Evolutionary conservation across 192 early-diverging fungal genomes (phyloP).

Genomic region (Cladochytrium replicatum): DNA sequence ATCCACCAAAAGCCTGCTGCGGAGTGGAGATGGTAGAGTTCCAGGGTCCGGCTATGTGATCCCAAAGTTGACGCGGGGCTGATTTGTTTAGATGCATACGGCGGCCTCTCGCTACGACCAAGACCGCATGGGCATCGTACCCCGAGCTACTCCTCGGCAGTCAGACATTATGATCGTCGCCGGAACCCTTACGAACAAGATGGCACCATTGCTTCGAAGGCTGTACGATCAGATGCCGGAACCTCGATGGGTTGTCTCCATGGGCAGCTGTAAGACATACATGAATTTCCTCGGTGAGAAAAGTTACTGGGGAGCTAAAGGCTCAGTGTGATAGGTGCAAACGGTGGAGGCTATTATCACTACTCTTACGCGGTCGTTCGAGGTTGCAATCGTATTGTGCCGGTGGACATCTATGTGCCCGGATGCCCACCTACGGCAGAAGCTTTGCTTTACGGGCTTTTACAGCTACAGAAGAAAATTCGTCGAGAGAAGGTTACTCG

Average conservation of each 20-base stretch:
- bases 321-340: conserved; percentile 43
- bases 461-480: conserved; percentile 99
- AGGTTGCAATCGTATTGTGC: conserved; percentile 92
- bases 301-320: background rate
- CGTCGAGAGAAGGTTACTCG: conserved; percentile 46
- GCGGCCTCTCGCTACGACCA: conserved; percentile 93
- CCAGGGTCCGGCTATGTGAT: background rate
- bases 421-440: conserved; percentile 98
- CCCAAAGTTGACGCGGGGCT: background rate
- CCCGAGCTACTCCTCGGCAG: conserved; percentile 93
- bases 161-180: conserved; percentile 99
- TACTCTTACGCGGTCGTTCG: conserved; percentile 94
- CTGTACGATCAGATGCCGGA: conserved; percentile 82
- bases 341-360: conserved; percentile 98
- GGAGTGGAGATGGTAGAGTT: conserved; percentile 99
- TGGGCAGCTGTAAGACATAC: conserved; percentile 65
- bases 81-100: conserved; percentile 60
- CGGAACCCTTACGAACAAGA: conserved; percentile 97
- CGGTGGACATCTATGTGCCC: conserved; percentile 85
- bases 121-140: conserved; percentile 94
- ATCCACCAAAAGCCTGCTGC: too few species aligned
- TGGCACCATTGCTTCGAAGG: conserved; percentile 81
- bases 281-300: background rate
- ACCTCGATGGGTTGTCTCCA: conserved; percentile 98
- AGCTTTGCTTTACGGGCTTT: conserved; percentile 87